These are phyloP conservation scores for Trichoderma lentiforme DNA, from an alignment of 2,329 filamentous ascomycete genomes.

Conservation along the genomic window DNA sequence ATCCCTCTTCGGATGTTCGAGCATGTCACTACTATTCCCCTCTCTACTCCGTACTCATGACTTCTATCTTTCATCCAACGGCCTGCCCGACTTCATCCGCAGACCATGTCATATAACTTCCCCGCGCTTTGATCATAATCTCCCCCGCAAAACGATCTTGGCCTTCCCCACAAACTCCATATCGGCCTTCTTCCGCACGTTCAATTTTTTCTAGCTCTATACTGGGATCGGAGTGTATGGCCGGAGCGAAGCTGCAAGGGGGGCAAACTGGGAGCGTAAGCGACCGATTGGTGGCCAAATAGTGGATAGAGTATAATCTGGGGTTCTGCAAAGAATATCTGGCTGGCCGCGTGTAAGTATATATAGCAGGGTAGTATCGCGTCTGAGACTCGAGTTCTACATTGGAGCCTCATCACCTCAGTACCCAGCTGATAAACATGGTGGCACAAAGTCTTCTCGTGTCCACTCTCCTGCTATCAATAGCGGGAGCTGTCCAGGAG, in stretches of 20 bases:
- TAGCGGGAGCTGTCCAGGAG: conserved; percentile 23
- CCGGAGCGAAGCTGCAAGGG: conserved; percentile 28
- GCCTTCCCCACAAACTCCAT: background rate
- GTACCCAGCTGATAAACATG: background rate
- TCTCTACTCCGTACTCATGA: background rate
- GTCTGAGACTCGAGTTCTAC: background rate
- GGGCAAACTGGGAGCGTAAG: background rate
- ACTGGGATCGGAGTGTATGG: background rate
- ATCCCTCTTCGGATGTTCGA: background rate
- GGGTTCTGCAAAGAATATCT: background rate
- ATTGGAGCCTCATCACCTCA: background rate
- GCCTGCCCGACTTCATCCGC: background rate
- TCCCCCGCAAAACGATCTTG: background rate
- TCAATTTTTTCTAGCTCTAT: background rate
- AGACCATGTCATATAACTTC: background rate
- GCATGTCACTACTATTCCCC: background rate
- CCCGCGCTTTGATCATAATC: background rate
- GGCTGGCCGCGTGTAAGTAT: background rate
- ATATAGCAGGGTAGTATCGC: background rate
- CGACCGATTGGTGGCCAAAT: background rate
- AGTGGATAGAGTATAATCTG: background rate
- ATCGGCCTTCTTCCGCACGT: background rate
- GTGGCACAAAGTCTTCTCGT: background rate
- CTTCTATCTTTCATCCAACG: background rate
- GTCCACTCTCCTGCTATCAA: background rate